Base-by-base conservation (phyloP, 2,329 filamentous ascomycete genomes). In the Botrytis sinoallii region DNA sequence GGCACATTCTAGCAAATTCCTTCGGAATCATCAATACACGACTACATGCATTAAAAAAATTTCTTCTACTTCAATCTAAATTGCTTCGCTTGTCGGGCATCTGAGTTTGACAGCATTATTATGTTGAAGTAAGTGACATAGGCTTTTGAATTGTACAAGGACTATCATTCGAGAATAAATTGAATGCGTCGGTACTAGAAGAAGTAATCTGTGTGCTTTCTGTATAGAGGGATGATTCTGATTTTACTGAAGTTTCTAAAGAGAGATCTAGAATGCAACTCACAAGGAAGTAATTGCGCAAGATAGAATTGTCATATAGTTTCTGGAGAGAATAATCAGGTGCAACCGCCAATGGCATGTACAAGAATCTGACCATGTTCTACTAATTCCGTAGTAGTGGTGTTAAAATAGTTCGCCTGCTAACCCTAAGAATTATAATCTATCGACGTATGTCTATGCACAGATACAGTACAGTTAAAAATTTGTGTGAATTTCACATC, bases 11-110 rank as follows among this genome's bases (percentile, higher is more conserved):
- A 1, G 22, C 12, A 12, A 4, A 8, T 25, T 25, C 9, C 46
- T 48, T 25, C 22, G 22, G 9, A 12, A 12, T 12, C 22, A 0
- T 52, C 96, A 73, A 99, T 95, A 80, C 95, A 94, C 85, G 88
- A 99, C 98, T 83, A 94, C 91, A 59, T 92, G 91, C 79, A 98
- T 93, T 94, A 97, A 97, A 88, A 97, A 97, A 81, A 94, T 91
- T 70, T 90, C 88, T 86, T 98, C 95, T 82, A 99, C 97, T 82
- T 98, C 94, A 80, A 99, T 90, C 88, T 98, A 95, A 83, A 98
- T 98, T 86, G 98, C 94, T 87, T 98, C 98, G 81, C 96, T 96
- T 77, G 96, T 98, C 77, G 99, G 91, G 76, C 96, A 99, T 82
- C 96, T 92, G 82, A 99, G 95, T 88, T 95, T 99, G 40, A 46